Evolutionary conservation across 2,329 filamentous ascomycete genomes (phyloP).

Genomic region (Dactylellina drechsleri): DNA sequence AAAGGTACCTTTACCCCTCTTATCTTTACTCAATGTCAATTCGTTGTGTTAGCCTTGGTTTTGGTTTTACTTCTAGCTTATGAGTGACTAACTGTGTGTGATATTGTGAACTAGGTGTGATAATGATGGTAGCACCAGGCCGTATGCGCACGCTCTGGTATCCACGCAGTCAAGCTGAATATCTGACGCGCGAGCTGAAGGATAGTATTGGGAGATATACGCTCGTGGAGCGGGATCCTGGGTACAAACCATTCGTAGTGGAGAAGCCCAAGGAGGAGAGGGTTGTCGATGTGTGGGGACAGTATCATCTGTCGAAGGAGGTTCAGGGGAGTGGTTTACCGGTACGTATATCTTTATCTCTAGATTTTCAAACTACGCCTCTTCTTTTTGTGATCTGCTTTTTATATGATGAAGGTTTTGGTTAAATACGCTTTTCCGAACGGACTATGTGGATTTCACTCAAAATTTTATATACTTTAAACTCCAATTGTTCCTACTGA

Average conservation of each 20-base stretch:
- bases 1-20: constrained; percentile 61
- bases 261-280: constrained; percentile 11
- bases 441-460: constrained; percentile 31
- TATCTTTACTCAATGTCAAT: neutral
- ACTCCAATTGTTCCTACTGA: constrained; percentile 56
- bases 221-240: constrained; percentile 48
- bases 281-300: constrained; percentile 7
- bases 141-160: constrained; percentile 65
- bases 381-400: neutral
- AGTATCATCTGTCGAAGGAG: neutral
- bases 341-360: constrained; percentile 24
- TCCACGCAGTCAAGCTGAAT: constrained; percentile 41
- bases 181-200: constrained; percentile 38
- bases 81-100: neutral
- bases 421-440: constrained; percentile 45
- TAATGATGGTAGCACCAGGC: constrained; percentile 67
- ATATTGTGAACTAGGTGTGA: constrained; percentile 62
- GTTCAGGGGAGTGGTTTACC: constrained; percentile 13
- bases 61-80: neutral
- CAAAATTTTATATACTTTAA: constrained; percentile 32
- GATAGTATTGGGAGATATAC: constrained; percentile 36
- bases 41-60: neutral
- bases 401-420: constrained; percentile 51
- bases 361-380: neutral
- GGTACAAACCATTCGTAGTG: constrained; percentile 26